Evolutionary conservation across 176 grass and related monocot genomes (phyloP).

Genomic region (Bolboschoenus planiculmis): DNA sequence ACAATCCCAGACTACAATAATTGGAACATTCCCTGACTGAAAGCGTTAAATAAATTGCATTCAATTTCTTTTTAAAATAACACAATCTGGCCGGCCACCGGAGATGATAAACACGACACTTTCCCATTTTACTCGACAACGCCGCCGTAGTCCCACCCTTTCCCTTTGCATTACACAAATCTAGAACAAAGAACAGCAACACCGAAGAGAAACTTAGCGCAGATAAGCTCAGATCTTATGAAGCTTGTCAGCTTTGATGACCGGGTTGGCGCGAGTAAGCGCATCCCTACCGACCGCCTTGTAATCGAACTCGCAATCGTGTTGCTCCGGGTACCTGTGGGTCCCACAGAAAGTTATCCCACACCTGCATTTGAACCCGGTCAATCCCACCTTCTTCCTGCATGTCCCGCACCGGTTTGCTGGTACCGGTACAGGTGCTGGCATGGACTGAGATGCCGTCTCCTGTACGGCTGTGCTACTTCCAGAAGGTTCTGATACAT

Average conservation of each 20-base stretch:
- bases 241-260: constrained; percentile 31
- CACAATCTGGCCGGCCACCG: neutral
- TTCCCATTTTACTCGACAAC: neutral
- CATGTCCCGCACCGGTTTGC: constrained; percentile 27
- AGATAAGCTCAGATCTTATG: constrained; percentile 10
- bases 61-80: neutral
- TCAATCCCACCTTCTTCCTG: constrained; percentile 38
- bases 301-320: constrained; percentile 27
- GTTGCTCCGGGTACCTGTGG: constrained; percentile 26
- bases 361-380: constrained; percentile 30
- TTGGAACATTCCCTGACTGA: neutral
- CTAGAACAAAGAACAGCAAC: constrained; percentile 10
- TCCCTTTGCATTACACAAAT: neutral
- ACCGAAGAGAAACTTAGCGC: neutral
- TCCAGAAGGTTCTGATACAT: constrained; percentile 1
- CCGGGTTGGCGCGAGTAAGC: constrained; percentile 18
- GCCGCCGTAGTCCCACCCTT: neutral
- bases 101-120: neutral
- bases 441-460: neutral
- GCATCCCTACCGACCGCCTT: constrained; percentile 19
- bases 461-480: neutral
- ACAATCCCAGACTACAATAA: neutral
- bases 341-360: constrained; percentile 29
- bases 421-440: neutral
- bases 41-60: neutral